A percentile compares a stretch with the other conserved stretches of the same genome.
Conservation (phyloP, 2,329 filamentous ascomycete genomes). For the Cladophialophora yegresii region DNA sequence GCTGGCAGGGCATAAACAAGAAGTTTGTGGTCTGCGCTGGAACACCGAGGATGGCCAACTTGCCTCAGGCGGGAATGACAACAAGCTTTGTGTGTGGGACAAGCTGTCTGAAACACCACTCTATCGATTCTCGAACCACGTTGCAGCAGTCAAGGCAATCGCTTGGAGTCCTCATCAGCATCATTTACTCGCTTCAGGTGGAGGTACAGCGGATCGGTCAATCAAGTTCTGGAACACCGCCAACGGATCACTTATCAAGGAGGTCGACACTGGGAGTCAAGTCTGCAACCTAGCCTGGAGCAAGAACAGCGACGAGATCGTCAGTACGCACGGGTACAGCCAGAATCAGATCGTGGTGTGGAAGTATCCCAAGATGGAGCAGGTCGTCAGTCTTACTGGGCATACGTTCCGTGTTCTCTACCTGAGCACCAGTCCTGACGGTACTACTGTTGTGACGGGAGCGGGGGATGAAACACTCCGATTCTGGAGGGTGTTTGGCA, state of each 20-base stretch:
- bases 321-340: slow-evolving; percentile 93
- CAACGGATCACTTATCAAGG: slow-evolving; percentile 76
- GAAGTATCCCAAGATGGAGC: slow-evolving; percentile 98
- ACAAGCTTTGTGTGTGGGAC: slow-evolving; percentile 98
- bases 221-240: slow-evolving; percentile 98
- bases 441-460: slow-evolving; percentile 88
- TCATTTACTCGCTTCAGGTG: slow-evolving; percentile 89
- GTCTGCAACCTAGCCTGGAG: slow-evolving; percentile 99
- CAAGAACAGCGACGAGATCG: slow-evolving; percentile 95
- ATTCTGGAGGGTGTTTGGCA: slow-evolving; percentile 96
- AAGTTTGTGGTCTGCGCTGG: slow-evolving; percentile 96
- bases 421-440: slow-evolving; percentile 95
- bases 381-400: slow-evolving; percentile 90
- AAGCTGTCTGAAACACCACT: slow-evolving; percentile 88
- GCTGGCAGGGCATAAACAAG: slow-evolving; percentile 92
- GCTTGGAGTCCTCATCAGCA: slow-evolving; percentile 97
- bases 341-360: slow-evolving; percentile 99
- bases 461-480: slow-evolving; percentile 93
- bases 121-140: slow-evolving; percentile 93
- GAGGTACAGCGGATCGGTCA: slow-evolving; percentile 89
- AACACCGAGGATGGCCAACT: slow-evolving; percentile 94
- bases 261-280: slow-evolving; percentile 94
- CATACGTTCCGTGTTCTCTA: slow-evolving; percentile 97
- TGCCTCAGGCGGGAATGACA: slow-evolving; percentile 95
- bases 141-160: slow-evolving; percentile 94